These are phyloP conservation scores for Vitis cinerea DNA, from an alignment of 164 flowering plant species.

Conservation along the genomic window DNA sequence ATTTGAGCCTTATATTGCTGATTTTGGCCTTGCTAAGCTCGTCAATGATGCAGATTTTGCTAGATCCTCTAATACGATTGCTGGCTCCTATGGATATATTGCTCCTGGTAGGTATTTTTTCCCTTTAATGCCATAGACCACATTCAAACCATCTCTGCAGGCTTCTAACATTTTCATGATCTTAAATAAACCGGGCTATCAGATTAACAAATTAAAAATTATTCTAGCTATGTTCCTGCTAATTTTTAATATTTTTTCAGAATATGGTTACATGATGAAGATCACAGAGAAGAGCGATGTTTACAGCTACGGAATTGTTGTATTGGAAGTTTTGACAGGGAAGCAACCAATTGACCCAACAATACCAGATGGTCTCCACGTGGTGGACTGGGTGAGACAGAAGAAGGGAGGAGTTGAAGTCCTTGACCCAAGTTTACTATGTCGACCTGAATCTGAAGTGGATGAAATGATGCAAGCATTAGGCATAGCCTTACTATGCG, in stretches of 20 bases:
- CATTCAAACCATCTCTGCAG: neutral
- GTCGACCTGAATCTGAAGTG: conserved; percentile 58
- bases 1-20: conserved; percentile 85
- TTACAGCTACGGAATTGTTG: conserved; percentile 87
- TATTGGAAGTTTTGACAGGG: conserved; percentile 81
- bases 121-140: neutral
- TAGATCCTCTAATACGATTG: conserved; percentile 67
- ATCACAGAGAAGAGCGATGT: conserved; percentile 95
- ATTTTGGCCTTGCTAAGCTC: conserved; percentile 88
- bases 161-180: neutral
- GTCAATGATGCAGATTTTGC: conserved; percentile 60
- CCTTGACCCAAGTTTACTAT: conserved; percentile 49
- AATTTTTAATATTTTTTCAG: conserved; percentile 34
- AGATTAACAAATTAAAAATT: neutral
- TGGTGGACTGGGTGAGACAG: conserved; percentile 87
- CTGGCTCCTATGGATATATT: conserved; percentile 86
- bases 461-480: conserved; percentile 85
- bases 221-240: neutral
- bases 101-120: conserved; percentile 62
- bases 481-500: conserved; percentile 88
- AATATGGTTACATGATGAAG: conserved; percentile 83
- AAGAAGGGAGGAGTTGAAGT: conserved; percentile 55
- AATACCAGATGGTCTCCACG: conserved; percentile 78
- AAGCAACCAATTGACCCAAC: conserved; percentile 95
- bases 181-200: too few relatives aligned